These are phyloP conservation scores for Leccinum longicurvipes DNA, from an alignment of 768 basidiomycete species.

Conservation along the genomic window DNA sequence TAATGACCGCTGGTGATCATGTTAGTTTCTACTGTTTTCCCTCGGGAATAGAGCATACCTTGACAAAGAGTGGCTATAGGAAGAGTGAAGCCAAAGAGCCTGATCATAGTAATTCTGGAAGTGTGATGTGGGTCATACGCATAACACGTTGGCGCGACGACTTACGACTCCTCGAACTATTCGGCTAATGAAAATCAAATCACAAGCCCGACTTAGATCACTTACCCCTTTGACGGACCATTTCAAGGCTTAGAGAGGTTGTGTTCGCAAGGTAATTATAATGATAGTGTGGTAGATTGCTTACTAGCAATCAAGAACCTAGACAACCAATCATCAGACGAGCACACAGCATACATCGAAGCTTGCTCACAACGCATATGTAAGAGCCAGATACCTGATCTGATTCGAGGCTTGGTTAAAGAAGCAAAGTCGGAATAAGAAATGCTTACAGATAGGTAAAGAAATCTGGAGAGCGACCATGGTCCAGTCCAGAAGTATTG, in stretches of 20 bases:
- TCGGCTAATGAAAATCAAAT: not conserved
- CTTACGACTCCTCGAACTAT: slow-evolving; percentile 2
- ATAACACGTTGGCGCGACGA: not conserved
- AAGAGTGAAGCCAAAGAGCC: slow-evolving; percentile 2
- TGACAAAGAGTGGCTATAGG: slow-evolving; percentile 8
- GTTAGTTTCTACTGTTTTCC: not conserved
- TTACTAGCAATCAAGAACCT: slow-evolving; percentile 1
- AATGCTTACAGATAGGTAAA: slow-evolving; percentile 3
- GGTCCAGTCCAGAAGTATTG: slow-evolving; percentile 3
- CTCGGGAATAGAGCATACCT: not conserved
- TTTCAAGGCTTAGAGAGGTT: not conserved
- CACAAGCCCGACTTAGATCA: not conserved
- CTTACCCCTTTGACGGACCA: not conserved
- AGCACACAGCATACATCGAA: not conserved
- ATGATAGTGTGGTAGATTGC: not conserved
- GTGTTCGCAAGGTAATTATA: not conserved
- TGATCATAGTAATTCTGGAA: not conserved
- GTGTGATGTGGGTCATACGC: not conserved
- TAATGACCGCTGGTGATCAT: slow-evolving; percentile 8
- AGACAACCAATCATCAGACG: not conserved
- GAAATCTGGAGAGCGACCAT: slow-evolving; percentile 7
- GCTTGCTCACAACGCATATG: not conserved
- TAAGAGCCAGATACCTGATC: slow-evolving; percentile 7
- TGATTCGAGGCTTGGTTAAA: not conserved
- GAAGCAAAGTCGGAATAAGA: not conserved